phyloP scores from a whole-genome alignment of 163 green algal species.

The Chlamydomonas reinhardtii region DNA sequence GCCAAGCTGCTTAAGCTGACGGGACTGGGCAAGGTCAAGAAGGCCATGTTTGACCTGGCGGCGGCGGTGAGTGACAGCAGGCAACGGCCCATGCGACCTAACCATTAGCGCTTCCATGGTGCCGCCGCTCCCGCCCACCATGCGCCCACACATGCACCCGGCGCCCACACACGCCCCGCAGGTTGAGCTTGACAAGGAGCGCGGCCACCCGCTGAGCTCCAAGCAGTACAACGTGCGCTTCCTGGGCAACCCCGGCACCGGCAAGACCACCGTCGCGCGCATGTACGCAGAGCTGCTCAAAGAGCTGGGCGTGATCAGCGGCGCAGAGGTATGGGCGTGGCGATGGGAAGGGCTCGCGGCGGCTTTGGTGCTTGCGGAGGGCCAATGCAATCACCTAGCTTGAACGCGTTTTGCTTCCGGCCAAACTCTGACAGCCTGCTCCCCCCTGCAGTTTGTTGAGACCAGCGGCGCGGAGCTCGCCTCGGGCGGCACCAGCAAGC shows the following conservation, averaged over 20 bases:
- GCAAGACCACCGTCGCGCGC: constrained; percentile 67
- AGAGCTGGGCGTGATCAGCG: constrained; percentile 58
- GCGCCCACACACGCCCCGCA: not conserved
- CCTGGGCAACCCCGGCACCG: constrained; percentile 69
- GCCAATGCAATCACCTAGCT: no score
- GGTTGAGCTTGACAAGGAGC: constrained; percentile 64
- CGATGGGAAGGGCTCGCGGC: no score
- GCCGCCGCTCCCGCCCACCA: no score
- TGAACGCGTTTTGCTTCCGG: no score
- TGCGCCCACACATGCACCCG: not conserved
- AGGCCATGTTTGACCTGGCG: constrained; percentile 54
- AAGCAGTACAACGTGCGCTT: constrained; percentile 60
- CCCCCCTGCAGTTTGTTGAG: constrained; percentile 46
- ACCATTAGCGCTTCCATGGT: no score
- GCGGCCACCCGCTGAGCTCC: constrained; percentile 9
- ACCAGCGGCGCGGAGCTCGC: constrained; percentile 59
- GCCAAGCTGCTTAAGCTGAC: constrained; percentile 51
- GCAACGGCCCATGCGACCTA: no score
- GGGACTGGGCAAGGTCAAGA: constrained; percentile 58
- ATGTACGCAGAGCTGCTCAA: constrained; percentile 61
- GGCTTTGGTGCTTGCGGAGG: no score
- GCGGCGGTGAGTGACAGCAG: constrained; percentile 50
- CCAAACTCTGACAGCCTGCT: no score
- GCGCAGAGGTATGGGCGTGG: not conserved
- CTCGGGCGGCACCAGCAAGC: constrained; percentile 50